Evolutionary conservation across 345 rosid species (phyloP).

Genomic region (Mallotus nudiflorus): DNA sequence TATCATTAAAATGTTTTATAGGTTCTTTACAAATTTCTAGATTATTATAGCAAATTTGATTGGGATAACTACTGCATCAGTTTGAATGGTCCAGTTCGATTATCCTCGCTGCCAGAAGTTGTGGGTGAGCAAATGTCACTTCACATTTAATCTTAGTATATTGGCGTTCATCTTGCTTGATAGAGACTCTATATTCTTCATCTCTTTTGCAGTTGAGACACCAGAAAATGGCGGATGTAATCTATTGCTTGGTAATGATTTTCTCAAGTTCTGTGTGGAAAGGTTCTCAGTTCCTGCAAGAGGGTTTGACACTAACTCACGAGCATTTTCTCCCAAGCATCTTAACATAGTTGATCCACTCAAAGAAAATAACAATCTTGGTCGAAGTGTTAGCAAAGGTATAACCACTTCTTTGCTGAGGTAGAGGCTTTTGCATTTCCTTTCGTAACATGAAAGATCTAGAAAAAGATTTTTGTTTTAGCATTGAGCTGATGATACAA

Average conservation of each 20-base stretch:
- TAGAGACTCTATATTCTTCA: not conserved
- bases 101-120: slow-evolving; percentile 54
- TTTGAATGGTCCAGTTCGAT: slow-evolving; percentile 61
- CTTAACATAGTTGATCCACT: slow-evolving; percentile 88
- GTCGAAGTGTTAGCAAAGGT: slow-evolving; percentile 92
- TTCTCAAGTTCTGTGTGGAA: slow-evolving; percentile 49
- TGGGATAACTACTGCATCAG: slow-evolving; percentile 68
- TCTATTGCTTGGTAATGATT: slow-evolving; percentile 57
- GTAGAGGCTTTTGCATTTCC: not conserved
- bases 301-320: slow-evolving; percentile 36
- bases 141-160: not conserved
- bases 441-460: not conserved
- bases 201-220: slow-evolving; percentile 34
- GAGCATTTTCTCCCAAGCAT: slow-evolving; percentile 56
- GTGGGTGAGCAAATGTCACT: slow-evolving; percentile 53
- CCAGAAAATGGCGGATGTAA: slow-evolving; percentile 42
- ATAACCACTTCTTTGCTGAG: slow-evolving; percentile 6
- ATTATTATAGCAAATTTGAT: slow-evolving; percentile 77
- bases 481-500: not conserved
- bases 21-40: slow-evolving; percentile 77
- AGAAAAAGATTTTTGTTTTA: not conserved
- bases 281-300: slow-evolving; percentile 45
- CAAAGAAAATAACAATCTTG: slow-evolving; percentile 80
- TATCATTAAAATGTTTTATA: slow-evolving; percentile 19
- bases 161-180: slow-evolving; percentile 8